Conservation (phyloP, 2,329 filamentous ascomycete species). For the Fusarium luffae region DNA sequence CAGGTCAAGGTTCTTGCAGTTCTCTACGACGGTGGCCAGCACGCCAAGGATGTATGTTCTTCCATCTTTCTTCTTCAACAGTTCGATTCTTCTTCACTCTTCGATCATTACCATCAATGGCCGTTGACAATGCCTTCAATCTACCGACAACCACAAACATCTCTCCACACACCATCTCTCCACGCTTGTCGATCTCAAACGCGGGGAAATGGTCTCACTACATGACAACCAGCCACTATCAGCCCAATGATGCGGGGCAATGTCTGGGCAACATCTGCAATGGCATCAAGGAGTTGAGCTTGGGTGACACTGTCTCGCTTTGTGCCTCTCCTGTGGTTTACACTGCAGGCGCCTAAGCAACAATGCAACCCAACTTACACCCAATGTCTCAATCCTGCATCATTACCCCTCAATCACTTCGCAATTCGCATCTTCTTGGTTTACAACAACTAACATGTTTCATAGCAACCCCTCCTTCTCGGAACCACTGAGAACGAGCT, state of each 20-base stretch:
- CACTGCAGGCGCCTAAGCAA: conserved; percentile 20
- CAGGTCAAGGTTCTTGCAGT: conserved; percentile 96
- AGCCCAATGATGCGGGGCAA: conserved; percentile 40
- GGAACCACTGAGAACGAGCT: conserved; percentile 99
- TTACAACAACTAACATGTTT: conserved; percentile 32
- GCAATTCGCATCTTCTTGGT: conserved; percentile 4
- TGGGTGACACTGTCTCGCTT: conserved; percentile 24
- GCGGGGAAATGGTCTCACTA: conserved; percentile 43
- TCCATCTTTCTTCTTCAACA: conserved; percentile 3
- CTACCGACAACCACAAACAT: conserved; percentile 21
- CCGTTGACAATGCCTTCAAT: conserved; percentile 17
- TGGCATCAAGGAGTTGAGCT: conserved; percentile 10
- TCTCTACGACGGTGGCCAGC: conserved; percentile 90
- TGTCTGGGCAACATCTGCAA: conserved; percentile 21
- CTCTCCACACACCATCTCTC: conserved; percentile 33
- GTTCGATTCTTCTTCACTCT: background rate
- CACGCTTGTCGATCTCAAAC: conserved; percentile 44
- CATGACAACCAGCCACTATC: conserved; percentile 40
- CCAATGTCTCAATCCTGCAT: conserved; percentile 19
- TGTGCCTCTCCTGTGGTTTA: conserved; percentile 21
- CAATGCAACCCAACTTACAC: conserved; percentile 32
- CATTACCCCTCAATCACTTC: conserved; percentile 6
- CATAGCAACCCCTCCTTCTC: conserved; percentile 79
- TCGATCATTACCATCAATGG: conserved; percentile 16
- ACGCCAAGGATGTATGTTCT: conserved; percentile 80